A percentile compares a stretch with the other conserved stretches of the same genome.
Conservation (phyloP, 768 basidiomycete genomes). For the Hygrocybe coccinea region DNA sequence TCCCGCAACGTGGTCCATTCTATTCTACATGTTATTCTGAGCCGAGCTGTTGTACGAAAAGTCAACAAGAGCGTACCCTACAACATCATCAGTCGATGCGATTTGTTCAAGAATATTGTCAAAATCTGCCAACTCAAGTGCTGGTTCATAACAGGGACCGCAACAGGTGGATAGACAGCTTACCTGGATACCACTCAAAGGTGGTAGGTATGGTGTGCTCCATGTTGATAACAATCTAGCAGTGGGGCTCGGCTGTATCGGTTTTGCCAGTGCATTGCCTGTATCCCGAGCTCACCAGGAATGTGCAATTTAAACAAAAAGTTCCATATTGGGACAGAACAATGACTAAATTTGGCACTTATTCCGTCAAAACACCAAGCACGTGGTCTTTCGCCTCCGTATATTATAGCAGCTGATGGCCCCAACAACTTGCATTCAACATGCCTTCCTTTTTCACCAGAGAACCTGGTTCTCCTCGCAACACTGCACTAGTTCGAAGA, state of each 20-base stretch:
- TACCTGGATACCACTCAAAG: constrained; percentile 55
- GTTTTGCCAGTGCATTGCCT: too few species aligned
- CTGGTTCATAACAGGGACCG: constrained; percentile 1
- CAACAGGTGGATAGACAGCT: constrained; percentile 1
- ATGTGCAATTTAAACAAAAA: too few species aligned
- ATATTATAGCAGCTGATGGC: too few species aligned
- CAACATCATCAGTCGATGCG: constrained; percentile 59
- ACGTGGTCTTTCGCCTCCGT: too few species aligned
- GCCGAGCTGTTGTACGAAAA: background rate
- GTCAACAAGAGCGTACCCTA: constrained; percentile 45
- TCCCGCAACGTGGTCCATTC: constrained; percentile 70
- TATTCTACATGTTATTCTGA: constrained; percentile 35
- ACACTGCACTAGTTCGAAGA: constrained; percentile 24
- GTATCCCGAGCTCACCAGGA: too few species aligned
- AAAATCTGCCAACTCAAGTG: constrained; percentile 42
- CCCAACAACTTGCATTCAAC: background rate
- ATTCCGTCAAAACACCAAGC: too few species aligned
- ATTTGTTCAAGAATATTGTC: constrained; percentile 55
- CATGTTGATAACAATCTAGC: too few species aligned
- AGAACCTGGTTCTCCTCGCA: background rate
- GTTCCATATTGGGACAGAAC: too few species aligned
- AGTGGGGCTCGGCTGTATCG: too few species aligned
- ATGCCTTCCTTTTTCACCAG: background rate
- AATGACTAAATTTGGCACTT: too few species aligned
- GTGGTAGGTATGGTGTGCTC: constrained; percentile 12